These are phyloP conservation scores for Suillus placidus DNA, from an alignment of 768 basidiomycete genomes.

Conservation along the genomic window DNA sequence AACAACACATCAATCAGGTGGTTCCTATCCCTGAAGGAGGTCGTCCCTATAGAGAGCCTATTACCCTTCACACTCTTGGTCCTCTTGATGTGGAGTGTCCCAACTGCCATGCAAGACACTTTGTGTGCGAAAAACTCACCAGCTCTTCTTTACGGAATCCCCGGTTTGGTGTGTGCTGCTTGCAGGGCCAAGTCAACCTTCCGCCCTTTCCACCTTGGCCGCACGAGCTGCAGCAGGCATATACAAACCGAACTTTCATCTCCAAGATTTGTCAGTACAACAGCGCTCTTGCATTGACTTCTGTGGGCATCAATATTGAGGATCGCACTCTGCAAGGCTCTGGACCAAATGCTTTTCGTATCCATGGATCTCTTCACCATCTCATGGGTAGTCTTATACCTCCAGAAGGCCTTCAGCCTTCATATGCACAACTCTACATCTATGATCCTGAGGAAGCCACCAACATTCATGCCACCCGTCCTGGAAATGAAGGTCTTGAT, in stretches of 20 bases:
- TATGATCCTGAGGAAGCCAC: constrained; percentile 41
- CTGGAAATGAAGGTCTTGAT: too few species aligned
- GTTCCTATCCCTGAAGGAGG: too few species aligned
- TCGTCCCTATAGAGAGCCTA: constrained; percentile 16
- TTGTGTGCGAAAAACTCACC: constrained; percentile 15
- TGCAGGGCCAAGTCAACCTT: constrained; percentile 29
- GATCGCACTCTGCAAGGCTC: too few species aligned
- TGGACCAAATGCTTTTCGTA: constrained; percentile 38
- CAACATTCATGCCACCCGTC: too few species aligned
- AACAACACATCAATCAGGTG: not conserved
- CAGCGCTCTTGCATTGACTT: too few species aligned
- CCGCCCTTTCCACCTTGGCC: constrained; percentile 25
- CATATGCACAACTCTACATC: too few species aligned
- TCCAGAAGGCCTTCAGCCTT: too few species aligned
- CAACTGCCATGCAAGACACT: constrained; percentile 25
- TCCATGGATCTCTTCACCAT: constrained; percentile 43
- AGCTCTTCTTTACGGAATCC: not conserved
- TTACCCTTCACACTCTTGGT: constrained; percentile 11
- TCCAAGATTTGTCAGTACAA: too few species aligned
- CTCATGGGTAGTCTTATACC: constrained; percentile 37
- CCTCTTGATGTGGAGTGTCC: constrained; percentile 13
- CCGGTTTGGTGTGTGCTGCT: constrained; percentile 33
- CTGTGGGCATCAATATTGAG: too few species aligned
- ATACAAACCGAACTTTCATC: constrained; percentile 30
- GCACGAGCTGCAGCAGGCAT: constrained; percentile 12